Conservation (phyloP, 2,329 filamentous ascomycete genomes). For the Emergomyces pasteurianus region DNA sequence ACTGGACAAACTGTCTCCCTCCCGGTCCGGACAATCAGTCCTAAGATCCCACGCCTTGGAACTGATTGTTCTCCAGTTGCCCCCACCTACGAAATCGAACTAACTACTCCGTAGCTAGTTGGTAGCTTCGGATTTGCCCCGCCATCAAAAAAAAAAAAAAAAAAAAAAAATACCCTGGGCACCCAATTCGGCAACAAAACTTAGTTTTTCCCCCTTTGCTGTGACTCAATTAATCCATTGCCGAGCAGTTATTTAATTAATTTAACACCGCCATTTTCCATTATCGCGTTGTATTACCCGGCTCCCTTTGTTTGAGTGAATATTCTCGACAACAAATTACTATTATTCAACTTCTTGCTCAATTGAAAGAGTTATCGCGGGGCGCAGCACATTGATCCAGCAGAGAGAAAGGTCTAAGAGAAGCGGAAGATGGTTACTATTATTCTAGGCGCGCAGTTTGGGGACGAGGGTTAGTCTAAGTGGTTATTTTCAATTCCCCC, state of each 20-base stretch:
- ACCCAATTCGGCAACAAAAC: too few species aligned
- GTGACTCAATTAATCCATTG: neutral
- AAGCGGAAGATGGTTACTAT: constrained; percentile 26
- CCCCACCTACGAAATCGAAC: neutral
- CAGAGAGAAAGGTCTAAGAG: neutral
- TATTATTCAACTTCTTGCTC: neutral
- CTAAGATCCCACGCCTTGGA: neutral
- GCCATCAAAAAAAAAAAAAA: neutral
- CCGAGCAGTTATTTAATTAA: neutral
- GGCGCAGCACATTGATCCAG: too few species aligned
- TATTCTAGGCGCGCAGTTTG: constrained; percentile 37
- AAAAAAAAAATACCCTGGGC: too few species aligned
- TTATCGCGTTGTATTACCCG: neutral
- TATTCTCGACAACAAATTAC: neutral
- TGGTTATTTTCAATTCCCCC: neutral
- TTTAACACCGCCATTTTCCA: neutral
- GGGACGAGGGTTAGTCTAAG: constrained; percentile 32
- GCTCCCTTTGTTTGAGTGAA: neutral
- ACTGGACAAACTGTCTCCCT: too few species aligned
- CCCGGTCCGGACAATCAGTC: too few species aligned
- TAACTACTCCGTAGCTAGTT: too few species aligned
- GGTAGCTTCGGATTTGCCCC: neutral
- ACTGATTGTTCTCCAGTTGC: neutral
- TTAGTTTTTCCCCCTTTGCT: too few species aligned
- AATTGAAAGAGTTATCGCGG: too few species aligned